These are phyloP conservation scores for Lentinula aciculospora DNA, from an alignment of 768 basidiomycete species.

Conservation along the genomic window DNA sequence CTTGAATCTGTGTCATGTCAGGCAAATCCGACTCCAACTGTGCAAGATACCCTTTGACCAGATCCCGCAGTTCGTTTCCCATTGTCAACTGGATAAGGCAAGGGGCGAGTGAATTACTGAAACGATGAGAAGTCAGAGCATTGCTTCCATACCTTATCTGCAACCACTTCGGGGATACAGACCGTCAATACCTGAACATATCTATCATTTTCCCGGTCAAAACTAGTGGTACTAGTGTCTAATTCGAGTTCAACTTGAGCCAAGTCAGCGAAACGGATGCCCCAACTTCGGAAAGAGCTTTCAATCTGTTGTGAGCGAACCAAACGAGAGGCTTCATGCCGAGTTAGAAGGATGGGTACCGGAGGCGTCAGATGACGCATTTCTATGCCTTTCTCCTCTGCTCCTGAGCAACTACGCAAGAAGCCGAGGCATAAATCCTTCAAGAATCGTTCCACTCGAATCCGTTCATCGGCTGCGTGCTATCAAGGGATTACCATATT, in stretches of 20 bases:
- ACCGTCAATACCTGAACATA: conserved; percentile 65
- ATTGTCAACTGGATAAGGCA: conserved; percentile 44
- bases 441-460: conserved; percentile 84
- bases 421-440: conserved; percentile 69
- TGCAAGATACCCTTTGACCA: conserved; percentile 69
- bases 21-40: conserved; percentile 46
- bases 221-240: conserved; percentile 18
- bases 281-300: conserved; percentile 61
- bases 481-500: conserved; percentile 23
- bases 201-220: conserved; percentile 22
- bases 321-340: conserved; percentile 53
- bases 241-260: conserved; percentile 13
- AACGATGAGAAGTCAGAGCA: conserved; percentile 7
- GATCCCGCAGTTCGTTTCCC: conserved; percentile 67
- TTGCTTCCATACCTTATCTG: conserved; percentile 49
- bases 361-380: conserved; percentile 45
- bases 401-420: conserved; percentile 29
- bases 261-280: conserved; percentile 48
- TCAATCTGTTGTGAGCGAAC: conserved; percentile 32
- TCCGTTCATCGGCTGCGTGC: conserved; percentile 96
- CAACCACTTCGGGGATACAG: conserved; percentile 63
- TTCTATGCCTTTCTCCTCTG: conserved; percentile 26
- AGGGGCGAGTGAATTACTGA: conserved; percentile 6
- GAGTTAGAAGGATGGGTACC: conserved; percentile 58
- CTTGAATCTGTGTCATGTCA: conserved; percentile 20